phyloP scores from a whole-genome alignment of 495 filamentous ascomycete species.

The Xylaria venustula region DNA sequence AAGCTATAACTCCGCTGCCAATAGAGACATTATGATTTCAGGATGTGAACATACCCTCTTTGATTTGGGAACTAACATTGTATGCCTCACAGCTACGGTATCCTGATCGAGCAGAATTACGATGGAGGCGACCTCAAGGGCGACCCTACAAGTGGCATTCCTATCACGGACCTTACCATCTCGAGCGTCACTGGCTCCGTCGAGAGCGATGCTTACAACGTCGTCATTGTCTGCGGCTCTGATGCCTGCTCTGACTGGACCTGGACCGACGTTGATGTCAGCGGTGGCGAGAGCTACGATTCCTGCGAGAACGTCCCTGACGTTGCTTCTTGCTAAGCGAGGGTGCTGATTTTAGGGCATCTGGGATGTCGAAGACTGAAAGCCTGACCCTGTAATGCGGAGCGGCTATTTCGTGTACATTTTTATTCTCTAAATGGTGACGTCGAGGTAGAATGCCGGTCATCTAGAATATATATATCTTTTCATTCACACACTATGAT shows the following conservation, averaged over 20 bases:
- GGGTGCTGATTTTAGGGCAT: too few species aligned
- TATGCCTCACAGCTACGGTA: constrained; percentile 58
- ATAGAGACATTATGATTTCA: background rate
- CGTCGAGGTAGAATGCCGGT: too few species aligned
- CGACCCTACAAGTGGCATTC: constrained; percentile 59
- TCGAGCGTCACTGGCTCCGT: constrained; percentile 48
- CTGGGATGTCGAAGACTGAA: too few species aligned
- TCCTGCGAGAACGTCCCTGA: constrained; percentile 23
- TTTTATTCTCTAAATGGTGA: too few species aligned
- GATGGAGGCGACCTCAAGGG: constrained; percentile 61
- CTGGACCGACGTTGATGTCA: constrained; percentile 45
- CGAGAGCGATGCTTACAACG: constrained; percentile 32
- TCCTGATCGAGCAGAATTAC: constrained; percentile 70
- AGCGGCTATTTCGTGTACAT: too few species aligned
- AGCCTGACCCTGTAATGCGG: too few species aligned
- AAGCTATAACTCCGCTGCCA: background rate
- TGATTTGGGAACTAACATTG: constrained; percentile 4
- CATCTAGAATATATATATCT: too few species aligned
- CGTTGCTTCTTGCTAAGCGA: background rate
- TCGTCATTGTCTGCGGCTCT: constrained; percentile 57
- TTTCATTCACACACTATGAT: too few species aligned
- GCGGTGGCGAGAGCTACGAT: constrained; percentile 43
- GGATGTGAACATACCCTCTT: background rate
- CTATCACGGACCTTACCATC: constrained; percentile 60
- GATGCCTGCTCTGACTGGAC: constrained; percentile 49